These are phyloP conservation scores for Allium sativum DNA, from an alignment of 106 monocot species.

Conservation along the genomic window DNA sequence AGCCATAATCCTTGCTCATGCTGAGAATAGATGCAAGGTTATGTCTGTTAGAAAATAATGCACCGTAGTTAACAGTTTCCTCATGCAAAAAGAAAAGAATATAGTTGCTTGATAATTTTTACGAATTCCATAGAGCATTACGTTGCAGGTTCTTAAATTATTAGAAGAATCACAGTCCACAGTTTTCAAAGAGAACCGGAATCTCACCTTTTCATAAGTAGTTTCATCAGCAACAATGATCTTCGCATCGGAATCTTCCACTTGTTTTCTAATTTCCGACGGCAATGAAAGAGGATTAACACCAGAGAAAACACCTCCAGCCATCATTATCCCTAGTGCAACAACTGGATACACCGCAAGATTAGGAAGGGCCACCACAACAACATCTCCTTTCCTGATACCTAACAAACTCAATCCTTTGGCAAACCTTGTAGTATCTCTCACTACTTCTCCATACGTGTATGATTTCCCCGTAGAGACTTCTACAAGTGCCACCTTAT, in stretches of 20 bases:
- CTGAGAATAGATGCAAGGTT: no score
- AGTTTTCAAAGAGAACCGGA: background rate
- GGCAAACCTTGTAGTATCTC: constrained; percentile 47
- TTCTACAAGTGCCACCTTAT: constrained; percentile 77
- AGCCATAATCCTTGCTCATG: no score
- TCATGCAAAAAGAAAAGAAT: no score
- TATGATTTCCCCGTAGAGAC: constrained; percentile 34
- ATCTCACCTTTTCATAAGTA: constrained; percentile 42
- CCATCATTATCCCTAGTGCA: constrained; percentile 70
- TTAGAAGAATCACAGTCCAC: no score
- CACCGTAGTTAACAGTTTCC: no score
- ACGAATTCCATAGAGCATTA: no score
- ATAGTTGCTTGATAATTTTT: no score
- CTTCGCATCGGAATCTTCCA: constrained; percentile 54
- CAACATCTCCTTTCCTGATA: constrained; percentile 66
- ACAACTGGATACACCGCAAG: constrained; percentile 71
- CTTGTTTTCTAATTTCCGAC: constrained; percentile 68
- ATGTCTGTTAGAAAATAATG: no score
- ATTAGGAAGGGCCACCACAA: constrained; percentile 78
- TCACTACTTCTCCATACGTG: constrained; percentile 58
- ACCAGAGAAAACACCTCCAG: constrained; percentile 88
- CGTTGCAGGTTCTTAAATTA: no score
- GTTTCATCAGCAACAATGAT: constrained; percentile 48
- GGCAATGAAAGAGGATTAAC: constrained; percentile 52
- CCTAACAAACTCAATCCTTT: constrained; percentile 57